Base-by-base conservation (phyloP, 1,284 basidiomycete genomes). In the Abortiporus biennis region DNA sequence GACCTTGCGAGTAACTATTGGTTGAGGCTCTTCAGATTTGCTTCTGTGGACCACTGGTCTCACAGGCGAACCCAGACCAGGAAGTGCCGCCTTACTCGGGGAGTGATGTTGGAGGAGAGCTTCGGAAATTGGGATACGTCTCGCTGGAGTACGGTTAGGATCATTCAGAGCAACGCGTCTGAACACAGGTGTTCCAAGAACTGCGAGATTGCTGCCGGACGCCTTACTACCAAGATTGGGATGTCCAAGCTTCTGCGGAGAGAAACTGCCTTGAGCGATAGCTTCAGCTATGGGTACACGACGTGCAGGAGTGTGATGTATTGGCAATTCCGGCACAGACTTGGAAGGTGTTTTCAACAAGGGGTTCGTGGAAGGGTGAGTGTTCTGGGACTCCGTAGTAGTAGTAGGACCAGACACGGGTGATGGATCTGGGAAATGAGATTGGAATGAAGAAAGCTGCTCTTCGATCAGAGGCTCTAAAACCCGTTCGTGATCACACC, bases 301-400 rank as follows among this genome's bases (percentile, higher is more conserved):
- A 36, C 74, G 72, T 3, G 81, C 80, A 31, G 81, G 81, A 3
- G 79, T 78, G 30, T 69, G 71, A n/a, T n/a, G n/a, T n/a, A n/a
- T n/a, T n/a, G n/a, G n/a, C n/a, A n/a, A n/a, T n/a, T n/a, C n/a
- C n/a, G n/a, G n/a, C 27, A n/a, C n/a, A 29, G 27, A n/a, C 27
- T 29, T 29, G 9, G n/a, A 29, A 8, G 27, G 27, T 29, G 27
- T 9, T 9, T 8, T 29, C 9, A 9, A n/a, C n/a, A 9, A 8
- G 9, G 27, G 27, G 27, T 8, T 29, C 27, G 27, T 29, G 27
- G 27, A n/a, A 29, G n/a, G 27, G 8, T 9, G 27, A 29, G 27
- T n/a, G n/a, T n/a, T n/a, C n/a, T n/a, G n/a, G n/a, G n/a, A n/a
- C n/a, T n/a, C n/a, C n/a, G n/a, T n/a, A n/a, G n/a, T n/a, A n/a